phyloP scores from a whole-genome alignment of 305 asterid species.

The Salvia sclarea region DNA sequence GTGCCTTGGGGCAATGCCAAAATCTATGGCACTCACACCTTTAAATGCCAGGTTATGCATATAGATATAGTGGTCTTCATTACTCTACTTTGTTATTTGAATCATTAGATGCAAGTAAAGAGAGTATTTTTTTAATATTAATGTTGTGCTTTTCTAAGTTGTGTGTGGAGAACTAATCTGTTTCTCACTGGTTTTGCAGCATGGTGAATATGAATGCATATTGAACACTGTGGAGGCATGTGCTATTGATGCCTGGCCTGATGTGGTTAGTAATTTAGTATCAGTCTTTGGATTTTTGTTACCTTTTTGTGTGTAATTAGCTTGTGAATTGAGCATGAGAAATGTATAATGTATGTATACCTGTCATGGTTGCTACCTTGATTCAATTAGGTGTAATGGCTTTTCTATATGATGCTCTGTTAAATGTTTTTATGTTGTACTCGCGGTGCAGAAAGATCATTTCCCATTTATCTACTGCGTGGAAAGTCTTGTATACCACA shows the following conservation, averaged over 20 bases:
- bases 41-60: constrained; percentile 45
- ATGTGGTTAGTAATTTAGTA: constrained; percentile 83
- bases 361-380: constrained; percentile 3
- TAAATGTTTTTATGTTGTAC: constrained; percentile 14
- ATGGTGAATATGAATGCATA: constrained; percentile 71
- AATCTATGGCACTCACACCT: constrained; percentile 32
- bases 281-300: constrained; percentile 7
- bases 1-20: constrained; percentile 59
- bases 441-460: constrained; percentile 66
- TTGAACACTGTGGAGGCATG: constrained; percentile 87
- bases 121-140: constrained; percentile 6
- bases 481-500: constrained; percentile 63
- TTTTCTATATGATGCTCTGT: constrained; percentile 9
- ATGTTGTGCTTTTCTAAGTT: constrained; percentile 21
- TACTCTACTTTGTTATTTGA: constrained; percentile 9
- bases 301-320: constrained; percentile 10
- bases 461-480: constrained; percentile 84
- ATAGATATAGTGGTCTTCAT: constrained; percentile 1
- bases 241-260: constrained; percentile 89
- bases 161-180: neutral
- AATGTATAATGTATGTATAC: no score
- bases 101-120: constrained; percentile 5
- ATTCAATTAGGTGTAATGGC: neutral
- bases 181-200: constrained; percentile 52
- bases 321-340: constrained; percentile 2